Percentiles rank a stretch among this genome's conserved stretches.
Conservation (phyloP, 805 yeast genomes). For the Schwanniomyces polymorphus region DNA sequence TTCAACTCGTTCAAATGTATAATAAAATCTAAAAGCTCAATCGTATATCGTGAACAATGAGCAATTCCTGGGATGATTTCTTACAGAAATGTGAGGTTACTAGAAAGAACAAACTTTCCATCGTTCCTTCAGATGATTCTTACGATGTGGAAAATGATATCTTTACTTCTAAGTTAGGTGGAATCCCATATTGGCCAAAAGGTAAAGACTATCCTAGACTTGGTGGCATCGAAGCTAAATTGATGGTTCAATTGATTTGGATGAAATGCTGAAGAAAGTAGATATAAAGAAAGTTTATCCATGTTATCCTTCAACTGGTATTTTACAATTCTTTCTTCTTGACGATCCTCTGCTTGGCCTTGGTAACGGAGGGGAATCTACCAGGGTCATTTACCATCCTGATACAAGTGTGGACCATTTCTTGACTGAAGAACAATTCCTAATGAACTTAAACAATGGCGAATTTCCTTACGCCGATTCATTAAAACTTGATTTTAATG, state of each 20-base stretch:
- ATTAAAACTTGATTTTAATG: background rate
- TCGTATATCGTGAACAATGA: background rate
- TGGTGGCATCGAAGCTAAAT: background rate
- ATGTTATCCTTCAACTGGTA: background rate
- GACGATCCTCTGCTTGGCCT: background rate
- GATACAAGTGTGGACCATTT: background rate
- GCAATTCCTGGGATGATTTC: background rate
- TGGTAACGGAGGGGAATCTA: background rate
- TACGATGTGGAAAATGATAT: background rate
- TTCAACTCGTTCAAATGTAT: too few relatives aligned
- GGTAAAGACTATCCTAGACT: background rate
- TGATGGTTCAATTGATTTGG: background rate
- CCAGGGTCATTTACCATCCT: background rate
- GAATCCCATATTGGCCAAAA: background rate
- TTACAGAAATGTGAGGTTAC: background rate
- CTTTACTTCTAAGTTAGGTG: background rate
- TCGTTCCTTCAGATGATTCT: background rate
- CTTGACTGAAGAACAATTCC: background rate
- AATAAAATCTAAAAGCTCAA: too few relatives aligned
- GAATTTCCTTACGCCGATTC: background rate
- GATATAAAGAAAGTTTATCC: background rate
- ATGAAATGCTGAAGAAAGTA: conserved; percentile 1
- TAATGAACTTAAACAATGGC: background rate
- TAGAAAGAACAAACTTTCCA: background rate
- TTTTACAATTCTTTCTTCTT: background rate